Base-by-base conservation (phyloP, 2,329 filamentous ascomycete genomes). In the Penicillium digitatum region DNA sequence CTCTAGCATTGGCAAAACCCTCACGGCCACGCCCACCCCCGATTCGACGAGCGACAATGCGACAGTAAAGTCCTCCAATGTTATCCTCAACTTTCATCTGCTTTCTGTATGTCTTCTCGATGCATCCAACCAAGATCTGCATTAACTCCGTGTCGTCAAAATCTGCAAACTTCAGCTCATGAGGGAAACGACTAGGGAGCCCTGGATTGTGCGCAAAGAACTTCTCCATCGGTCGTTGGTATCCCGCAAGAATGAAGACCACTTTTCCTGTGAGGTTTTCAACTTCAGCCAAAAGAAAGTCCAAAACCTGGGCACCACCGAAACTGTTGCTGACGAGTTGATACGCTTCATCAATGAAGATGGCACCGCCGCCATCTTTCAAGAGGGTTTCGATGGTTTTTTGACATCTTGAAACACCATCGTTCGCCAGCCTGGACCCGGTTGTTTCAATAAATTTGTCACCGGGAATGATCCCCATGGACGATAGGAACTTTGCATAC, bases 261-360 rank as follows among this genome's bases (percentile, higher is more conserved):
- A 92, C 70, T 61, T 87, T 87, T 0, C 87, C 88, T 0, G 79
- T 81, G 1, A 84, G 76, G 48, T 90, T 89, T 62, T 92, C 88
- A 0, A 90, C 81, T 62, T 91, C 87, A 0, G 86, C 79, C 0
- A 93, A 79, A 0, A 93, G 74, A 56, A 81, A 89, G 58, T 93
- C 87, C 0, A 93, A 74, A 0, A 90, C 86, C 0, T 80, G 79
- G 0, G 72, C 75, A 0, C 88, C 87, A 0, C 81, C 82, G 2
- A 67, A 63, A 22, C 74, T 81, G 0, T 81, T 81, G 0, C 82
- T 82, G 0, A 83, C 79, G 0, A 93, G 76, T 59, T 92, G 88
- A 63, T 93, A 91, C 0, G 88, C 87, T 68, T 93, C 88, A 56
- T 93, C 89, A 22, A 93, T 86, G 65, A 93, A 92, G 1, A 90